Base-by-base conservation (phyloP, 805 yeast genomes). In the Spathaspora girioi region DNA sequence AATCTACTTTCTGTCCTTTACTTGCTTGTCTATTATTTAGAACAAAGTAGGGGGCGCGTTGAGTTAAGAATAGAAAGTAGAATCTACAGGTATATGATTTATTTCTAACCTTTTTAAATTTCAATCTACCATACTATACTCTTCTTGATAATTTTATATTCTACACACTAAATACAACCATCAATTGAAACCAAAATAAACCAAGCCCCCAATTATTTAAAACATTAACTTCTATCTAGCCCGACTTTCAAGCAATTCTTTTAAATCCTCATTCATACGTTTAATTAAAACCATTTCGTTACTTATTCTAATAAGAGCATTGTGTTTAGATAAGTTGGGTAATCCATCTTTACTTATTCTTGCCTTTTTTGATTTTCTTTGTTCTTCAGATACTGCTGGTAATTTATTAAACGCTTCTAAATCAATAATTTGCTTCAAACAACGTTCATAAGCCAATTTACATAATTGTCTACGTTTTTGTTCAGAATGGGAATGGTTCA, bases 391-490 rank as follows among this genome's bases (percentile, higher is more conserved):
- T 9, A 58, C 45, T 31, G 63, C 66, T 42, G 68, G 63, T 43
- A 64, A 65, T 43, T 66, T 65, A 52, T 62, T 62, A 55, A 65
- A 74, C 19, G 71, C 75, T 23, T 73, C 75, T 43, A 72, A 67
- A 49, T 74, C 65, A 19, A 74, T 70, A 32, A 74, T 69, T 46
- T 72, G 61, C 20, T 70, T 60, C 47, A 74, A 62, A 56, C 78
- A 74, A 44, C 78, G 54, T 52, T 74, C 76, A 57, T 74, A 74
- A 7, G 78, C 78, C 53, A 70, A 63, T 56, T 73, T 73, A 59
- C 78, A 74, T 55, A 73, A 61, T 60, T 71, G 71, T 38, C 78
- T 63, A 56, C 78, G 64, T 56, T 70, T 72, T 58, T 74, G 78
- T 58, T 74, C 78, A 48, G 71, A 67, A 54, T 66, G 65, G 14